phyloP scores from a whole-genome alignment of 129 eudicot species.

The Chrysanthemum makinoi region DNA sequence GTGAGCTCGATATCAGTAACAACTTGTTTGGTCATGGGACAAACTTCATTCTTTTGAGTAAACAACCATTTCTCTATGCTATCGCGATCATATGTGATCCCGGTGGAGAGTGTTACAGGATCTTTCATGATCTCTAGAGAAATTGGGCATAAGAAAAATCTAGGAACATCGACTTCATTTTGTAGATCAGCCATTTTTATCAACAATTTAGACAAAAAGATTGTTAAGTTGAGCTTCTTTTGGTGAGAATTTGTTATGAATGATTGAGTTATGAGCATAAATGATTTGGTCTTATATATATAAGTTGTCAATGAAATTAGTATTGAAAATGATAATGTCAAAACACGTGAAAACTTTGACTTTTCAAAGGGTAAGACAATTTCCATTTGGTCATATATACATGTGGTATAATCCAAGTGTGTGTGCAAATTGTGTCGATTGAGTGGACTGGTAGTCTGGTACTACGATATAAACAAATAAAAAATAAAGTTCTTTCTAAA shows the following conservation, averaged over 20 bases:
- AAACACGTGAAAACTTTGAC: slow-evolving; percentile 33
- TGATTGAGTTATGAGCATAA: background rate
- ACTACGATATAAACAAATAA: background rate
- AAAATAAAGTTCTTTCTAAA: background rate
- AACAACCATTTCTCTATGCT: slow-evolving; percentile 71
- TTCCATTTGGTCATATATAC: slow-evolving; percentile 13
- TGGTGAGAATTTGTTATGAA: slow-evolving; percentile 6
- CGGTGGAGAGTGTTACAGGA: slow-evolving; percentile 62
- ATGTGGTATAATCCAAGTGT: slow-evolving; percentile 22
- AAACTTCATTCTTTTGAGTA: slow-evolving; percentile 33
- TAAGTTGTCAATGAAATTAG: background rate
- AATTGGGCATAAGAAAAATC: slow-evolving; percentile 60
- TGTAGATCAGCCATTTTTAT: slow-evolving; percentile 22
- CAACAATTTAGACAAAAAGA: background rate
- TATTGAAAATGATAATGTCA: slow-evolving; percentile 32
- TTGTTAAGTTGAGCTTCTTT: slow-evolving; percentile 20
- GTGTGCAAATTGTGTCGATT: slow-evolving; percentile 24
- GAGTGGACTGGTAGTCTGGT: slow-evolving; percentile 21
- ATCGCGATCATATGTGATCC: slow-evolving; percentile 72
- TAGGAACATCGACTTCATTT: slow-evolving; percentile 49
- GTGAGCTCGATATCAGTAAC: slow-evolving; percentile 44
- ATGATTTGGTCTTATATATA: slow-evolving; percentile 9
- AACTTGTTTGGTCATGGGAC: slow-evolving; percentile 63
- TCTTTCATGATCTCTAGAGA: slow-evolving; percentile 78
- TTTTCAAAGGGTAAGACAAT: slow-evolving; percentile 19